Evolutionary conservation across 2,329 filamentous ascomycete species (phyloP), one percentile per base, ranked within the genome.

Genomic region (Xylaria sp.): DNA sequence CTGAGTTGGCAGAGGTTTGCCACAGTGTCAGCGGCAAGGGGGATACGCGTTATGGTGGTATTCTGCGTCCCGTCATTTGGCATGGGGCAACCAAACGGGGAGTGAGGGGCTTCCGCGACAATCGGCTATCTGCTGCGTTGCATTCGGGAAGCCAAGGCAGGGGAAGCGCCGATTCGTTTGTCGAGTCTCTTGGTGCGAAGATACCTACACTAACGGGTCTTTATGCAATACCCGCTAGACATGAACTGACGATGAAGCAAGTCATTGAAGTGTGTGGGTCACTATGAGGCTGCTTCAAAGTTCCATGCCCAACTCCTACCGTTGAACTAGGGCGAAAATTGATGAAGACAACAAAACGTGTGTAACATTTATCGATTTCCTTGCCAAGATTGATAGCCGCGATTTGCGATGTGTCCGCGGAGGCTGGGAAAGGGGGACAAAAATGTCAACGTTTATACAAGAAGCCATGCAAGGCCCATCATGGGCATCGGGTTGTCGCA

Each of bases 1-100:
- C 47, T 62, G 62, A 65, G 59, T 40, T 62, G 59, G 62, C 62
- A 62, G 37, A 35, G n/a, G 41, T 47, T 58, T 51, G 55, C 46
- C 33, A 37, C 23, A 46, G 23, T 41, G 51, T 40, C 48, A 49
- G 21, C 62, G 19, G 54, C 49, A 46, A 51, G 59, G 53, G 17
- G 33, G 29, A 40, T 23, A 43, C 35, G 47, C 54, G 52, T 47
- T 17, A 25, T 49, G 54, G 35, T 62, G 51, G 43, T 53, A 47
- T 59, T 57, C 21, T 3, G 19, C 31, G 31, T 44, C 52, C 19
- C 47, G 21, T 56, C 21, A 23, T 38, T 25, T n/a, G 38, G 31
- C 46, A 56, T 47, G 59, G 43, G 62, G 59, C 51, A 25, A 41
- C 54, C 62, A 62, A 53, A 53, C 46, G 19, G 51, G n/a, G 46